Evolutionary conservation across 768 basidiomycete species (phyloP).

Genomic region (Pisolithus microcarpus): DNA sequence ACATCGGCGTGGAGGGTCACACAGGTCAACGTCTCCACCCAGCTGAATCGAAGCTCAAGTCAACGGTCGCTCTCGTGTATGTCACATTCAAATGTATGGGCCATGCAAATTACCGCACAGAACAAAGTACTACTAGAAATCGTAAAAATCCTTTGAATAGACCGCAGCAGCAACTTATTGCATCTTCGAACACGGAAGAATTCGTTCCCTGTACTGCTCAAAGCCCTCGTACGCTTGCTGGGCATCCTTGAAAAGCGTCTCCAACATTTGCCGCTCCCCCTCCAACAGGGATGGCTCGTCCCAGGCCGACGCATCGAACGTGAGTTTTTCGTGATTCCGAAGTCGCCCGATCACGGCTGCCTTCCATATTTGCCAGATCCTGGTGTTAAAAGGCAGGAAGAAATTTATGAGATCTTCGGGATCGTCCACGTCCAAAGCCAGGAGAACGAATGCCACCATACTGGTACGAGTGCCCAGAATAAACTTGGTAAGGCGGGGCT

Average conservation of each 20-base stretch:
- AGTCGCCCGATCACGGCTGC: background rate
- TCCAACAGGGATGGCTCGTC: background rate
- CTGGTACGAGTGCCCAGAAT: background rate
- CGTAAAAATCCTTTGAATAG: background rate
- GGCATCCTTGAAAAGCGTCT: constrained; percentile 2
- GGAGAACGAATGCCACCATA: background rate
- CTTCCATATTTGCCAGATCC: background rate
- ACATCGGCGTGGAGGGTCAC: too few species aligned
- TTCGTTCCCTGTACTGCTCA: background rate
- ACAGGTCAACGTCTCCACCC: too few species aligned
- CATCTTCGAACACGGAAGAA: too few species aligned
- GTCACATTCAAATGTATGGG: too few species aligned
- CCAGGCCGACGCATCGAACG: background rate
- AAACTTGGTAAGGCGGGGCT: background rate
- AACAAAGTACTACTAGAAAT: too few species aligned
- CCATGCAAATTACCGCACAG: too few species aligned
- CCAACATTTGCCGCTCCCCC: background rate
- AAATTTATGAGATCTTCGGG: background rate
- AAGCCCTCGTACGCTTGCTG: background rate
- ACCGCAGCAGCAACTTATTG: too few species aligned
- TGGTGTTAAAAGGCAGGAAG: background rate
- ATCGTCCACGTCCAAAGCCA: background rate
- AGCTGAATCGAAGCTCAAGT: too few species aligned
- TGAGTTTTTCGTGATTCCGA: background rate
- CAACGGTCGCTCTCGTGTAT: too few species aligned